phyloP scores from a whole-genome alignment of 768 basidiomycete genomes.

The Gymnopilus junonius region DNA sequence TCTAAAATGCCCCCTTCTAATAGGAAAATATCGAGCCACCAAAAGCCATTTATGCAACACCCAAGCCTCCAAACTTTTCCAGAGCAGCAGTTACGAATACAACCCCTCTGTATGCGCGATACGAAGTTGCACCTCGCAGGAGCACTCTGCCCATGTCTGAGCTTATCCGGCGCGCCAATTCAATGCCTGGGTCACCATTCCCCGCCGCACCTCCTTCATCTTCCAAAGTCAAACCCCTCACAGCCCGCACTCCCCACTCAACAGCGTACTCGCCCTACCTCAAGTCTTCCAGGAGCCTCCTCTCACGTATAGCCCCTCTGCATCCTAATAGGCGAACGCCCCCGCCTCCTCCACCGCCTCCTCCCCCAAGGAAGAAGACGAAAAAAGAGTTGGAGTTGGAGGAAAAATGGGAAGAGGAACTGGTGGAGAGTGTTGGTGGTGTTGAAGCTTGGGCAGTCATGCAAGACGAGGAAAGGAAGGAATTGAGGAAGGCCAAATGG shows the following conservation, averaged over 20 bases:
- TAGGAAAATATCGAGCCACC: conserved; percentile 33
- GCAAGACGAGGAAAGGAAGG: conserved; percentile 53
- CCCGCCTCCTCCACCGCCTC: conserved; percentile 72
- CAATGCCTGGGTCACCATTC: conserved; percentile 68
- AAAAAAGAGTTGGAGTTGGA: conserved; percentile 80
- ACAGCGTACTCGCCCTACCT: conserved; percentile 64
- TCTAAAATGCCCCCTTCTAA: background rate
- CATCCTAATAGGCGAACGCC: conserved; percentile 76
- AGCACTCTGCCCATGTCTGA: conserved; percentile 73
- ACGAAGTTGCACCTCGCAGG: conserved; percentile 52
- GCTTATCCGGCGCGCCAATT: conserved; percentile 73
- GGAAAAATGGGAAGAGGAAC: conserved; percentile 81
- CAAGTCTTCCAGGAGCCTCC: conserved; percentile 64
- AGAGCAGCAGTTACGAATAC: conserved; percentile 20
- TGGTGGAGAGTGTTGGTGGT: conserved; percentile 74
- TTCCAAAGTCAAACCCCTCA: conserved; percentile 19
- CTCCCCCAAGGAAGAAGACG: conserved; percentile 75
- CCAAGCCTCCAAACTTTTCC: conserved; percentile 8
- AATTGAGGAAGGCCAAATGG: conserved; percentile 61
- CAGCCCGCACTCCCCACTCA: conserved; percentile 18
- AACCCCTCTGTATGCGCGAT: conserved; percentile 37
- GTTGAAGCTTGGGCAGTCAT: conserved; percentile 58
- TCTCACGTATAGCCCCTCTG: conserved; percentile 75
- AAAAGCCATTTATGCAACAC: conserved; percentile 2
- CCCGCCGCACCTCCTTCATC: conserved; percentile 32